Conservation (phyloP, 1,139 yeast genomes). For the Yamadazyma diddensiae region DNA sequence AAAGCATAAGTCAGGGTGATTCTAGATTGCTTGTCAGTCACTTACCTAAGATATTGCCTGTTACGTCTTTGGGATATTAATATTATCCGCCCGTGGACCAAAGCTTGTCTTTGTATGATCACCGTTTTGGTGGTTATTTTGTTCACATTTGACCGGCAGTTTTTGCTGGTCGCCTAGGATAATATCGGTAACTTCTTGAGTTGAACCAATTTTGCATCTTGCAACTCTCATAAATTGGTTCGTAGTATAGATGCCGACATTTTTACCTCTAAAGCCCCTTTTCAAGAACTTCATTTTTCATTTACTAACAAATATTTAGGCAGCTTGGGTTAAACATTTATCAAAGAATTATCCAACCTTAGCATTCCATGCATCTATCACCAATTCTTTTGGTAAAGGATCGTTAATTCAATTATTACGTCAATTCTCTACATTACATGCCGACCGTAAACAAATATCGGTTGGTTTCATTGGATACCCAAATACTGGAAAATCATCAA, state of each 20-base stretch:
- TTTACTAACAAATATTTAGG: slow-evolving; percentile 63
- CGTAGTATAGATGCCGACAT: slow-evolving; percentile 79
- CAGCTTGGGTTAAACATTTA: slow-evolving; percentile 97
- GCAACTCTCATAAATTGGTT: slow-evolving; percentile 33
- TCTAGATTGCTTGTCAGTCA: slow-evolving; percentile 19
- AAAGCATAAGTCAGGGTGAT: slow-evolving; percentile 76
- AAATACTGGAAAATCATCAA: slow-evolving; percentile 94
- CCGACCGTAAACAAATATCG: slow-evolving; percentile 92
- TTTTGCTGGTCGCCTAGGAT: slow-evolving; percentile 34
- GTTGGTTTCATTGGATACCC: slow-evolving; percentile 98
- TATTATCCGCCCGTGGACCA: slow-evolving; percentile 48
- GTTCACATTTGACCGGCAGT: slow-evolving; percentile 41
- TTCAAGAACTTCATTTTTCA: neutral
- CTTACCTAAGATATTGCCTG: slow-evolving; percentile 61
- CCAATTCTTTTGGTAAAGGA: slow-evolving; percentile 97
- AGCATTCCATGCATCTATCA: slow-evolving; percentile 97
- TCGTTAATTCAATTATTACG: slow-evolving; percentile 88
- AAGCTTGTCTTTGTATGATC: slow-evolving; percentile 17
- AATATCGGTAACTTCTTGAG: slow-evolving; percentile 57
- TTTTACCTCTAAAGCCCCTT: slow-evolving; percentile 9
- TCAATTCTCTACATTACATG: slow-evolving; percentile 86
- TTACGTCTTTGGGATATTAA: slow-evolving; percentile 94
- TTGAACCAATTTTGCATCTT: slow-evolving; percentile 43
- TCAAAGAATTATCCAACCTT: slow-evolving; percentile 91
- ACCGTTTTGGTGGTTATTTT: slow-evolving; percentile 49